Evolutionary conservation across 805 yeast genomes (phyloP).

Genomic region (Saturnispora serradocipensis): DNA sequence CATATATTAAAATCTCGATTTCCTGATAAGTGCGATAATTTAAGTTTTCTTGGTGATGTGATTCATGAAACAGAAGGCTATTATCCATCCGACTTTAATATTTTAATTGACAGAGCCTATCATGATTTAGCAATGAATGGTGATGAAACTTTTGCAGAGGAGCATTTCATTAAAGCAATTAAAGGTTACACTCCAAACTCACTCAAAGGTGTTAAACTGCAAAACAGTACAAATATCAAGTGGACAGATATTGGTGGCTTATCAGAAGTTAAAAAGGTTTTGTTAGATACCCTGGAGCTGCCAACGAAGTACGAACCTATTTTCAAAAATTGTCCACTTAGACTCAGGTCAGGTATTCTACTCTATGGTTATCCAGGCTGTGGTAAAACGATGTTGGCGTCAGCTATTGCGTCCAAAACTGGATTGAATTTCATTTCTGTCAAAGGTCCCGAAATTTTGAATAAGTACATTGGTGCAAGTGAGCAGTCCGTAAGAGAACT

Average conservation of each 20-base stretch:
- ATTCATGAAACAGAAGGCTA: constrained; percentile 81
- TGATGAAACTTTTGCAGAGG: constrained; percentile 16
- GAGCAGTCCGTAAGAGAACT: constrained; percentile 91
- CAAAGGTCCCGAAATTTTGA: constrained; percentile 91
- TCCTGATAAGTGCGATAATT: constrained; percentile 26
- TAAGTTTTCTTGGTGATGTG: constrained; percentile 38
- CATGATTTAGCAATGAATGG: constrained; percentile 34
- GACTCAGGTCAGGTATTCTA: constrained; percentile 82
- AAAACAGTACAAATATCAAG: constrained; percentile 52
- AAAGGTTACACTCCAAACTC: constrained; percentile 70
- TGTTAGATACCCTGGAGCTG: constrained; percentile 91
- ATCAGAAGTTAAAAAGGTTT: constrained; percentile 58
- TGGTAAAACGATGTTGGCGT: constrained; percentile 88
- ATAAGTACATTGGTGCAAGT: constrained; percentile 94
- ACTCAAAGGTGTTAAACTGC: constrained; percentile 76
- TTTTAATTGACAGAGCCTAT: constrained; percentile 59
- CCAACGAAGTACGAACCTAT: constrained; percentile 95
- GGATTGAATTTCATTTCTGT: constrained; percentile 88
- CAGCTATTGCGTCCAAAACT: constrained; percentile 89
- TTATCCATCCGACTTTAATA: constrained; percentile 71
- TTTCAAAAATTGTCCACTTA: constrained; percentile 77
- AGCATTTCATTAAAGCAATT: constrained; percentile 47
- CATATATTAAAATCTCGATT: constrained; percentile 24
- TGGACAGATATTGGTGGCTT: constrained; percentile 94
- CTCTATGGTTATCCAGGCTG: constrained; percentile 97